Evolutionary conservation across 345 rosid genomes (phyloP).

Genomic region (Brassica cretica): DNA sequence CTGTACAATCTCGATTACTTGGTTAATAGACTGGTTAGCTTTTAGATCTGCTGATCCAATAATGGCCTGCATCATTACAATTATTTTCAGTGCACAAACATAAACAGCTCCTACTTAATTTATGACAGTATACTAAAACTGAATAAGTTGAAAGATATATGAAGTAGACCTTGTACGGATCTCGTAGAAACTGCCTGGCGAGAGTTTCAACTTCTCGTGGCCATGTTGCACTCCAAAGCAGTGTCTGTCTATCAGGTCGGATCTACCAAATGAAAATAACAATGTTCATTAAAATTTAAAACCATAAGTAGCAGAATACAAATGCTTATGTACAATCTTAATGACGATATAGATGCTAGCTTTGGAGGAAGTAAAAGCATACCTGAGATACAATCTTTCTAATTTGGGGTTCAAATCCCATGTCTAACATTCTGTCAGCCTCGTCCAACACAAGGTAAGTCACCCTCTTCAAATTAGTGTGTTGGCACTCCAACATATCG

Average conservation of each 20-base stretch:
- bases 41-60: background rate
- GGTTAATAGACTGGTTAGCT: conserved; percentile 56
- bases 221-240: conserved; percentile 99
- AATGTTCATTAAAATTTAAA: conserved; percentile 14
- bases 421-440: conserved; percentile 87
- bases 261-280: conserved; percentile 51
- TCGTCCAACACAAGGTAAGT: conserved; percentile 96
- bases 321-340: background rate
- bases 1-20: conserved; percentile 43
- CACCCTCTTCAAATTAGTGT: conserved; percentile 80
- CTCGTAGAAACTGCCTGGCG: conserved; percentile 82
- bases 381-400: conserved; percentile 87
- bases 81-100: background rate
- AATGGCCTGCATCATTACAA: background rate
- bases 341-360: background rate
- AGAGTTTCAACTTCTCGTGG: conserved; percentile 89
- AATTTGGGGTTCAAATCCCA: conserved; percentile 55
- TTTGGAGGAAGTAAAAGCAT: conserved; percentile 14
- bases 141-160: background rate
- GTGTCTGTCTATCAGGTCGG: conserved; percentile 95
- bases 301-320: background rate
- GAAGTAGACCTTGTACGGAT: conserved; percentile 57
- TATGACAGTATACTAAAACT: conserved; percentile 6
- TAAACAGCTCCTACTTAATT: background rate
- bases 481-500: conserved; percentile 89